A percentile compares a stretch with the other conserved stretches of the same genome.
Conservation (phyloP, 805 yeast species). For the Saccharomyces paradoxus region DNA sequence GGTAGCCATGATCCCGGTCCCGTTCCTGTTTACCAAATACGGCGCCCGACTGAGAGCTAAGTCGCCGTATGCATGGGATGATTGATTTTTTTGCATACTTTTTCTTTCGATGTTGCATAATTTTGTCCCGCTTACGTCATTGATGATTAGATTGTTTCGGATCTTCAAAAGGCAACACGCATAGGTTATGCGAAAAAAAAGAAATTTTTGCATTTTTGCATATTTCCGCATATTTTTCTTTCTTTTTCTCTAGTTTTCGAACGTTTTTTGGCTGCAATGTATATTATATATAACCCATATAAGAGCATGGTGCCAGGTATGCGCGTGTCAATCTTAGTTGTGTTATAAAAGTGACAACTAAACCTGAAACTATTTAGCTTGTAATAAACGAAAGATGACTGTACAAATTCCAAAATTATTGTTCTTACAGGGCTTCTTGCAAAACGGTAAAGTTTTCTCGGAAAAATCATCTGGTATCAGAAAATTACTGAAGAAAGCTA, state of each 20-base stretch:
- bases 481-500: constrained; percentile 56
- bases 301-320: neutral
- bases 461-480: constrained; percentile 85
- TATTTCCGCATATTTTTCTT: neutral
- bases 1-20: constrained; percentile 44
- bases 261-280: neutral
- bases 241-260: neutral
- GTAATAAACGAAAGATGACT: constrained; percentile 14
- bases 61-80: constrained; percentile 41
- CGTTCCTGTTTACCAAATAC: constrained; percentile 43
- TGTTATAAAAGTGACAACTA: neutral
- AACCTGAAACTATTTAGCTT: neutral
- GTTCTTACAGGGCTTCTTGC: constrained; percentile 89
- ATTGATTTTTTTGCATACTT: constrained; percentile 1
- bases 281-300: neutral
- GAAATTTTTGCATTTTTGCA: neutral
- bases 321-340: neutral
- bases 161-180: neutral
- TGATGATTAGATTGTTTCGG: neutral
- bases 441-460: constrained; percentile 74
- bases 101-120: neutral
- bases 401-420: constrained; percentile 40
- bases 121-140: neutral
- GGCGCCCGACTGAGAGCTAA: constrained; percentile 39
- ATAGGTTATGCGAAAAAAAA: neutral